Percentiles rank a stretch among this genome's conserved stretches.
These are phyloP conservation scores for Ceratocystis albifundus DNA, from an alignment of 2,329 filamentous ascomycete genomes.

Conservation along the genomic window DNA sequence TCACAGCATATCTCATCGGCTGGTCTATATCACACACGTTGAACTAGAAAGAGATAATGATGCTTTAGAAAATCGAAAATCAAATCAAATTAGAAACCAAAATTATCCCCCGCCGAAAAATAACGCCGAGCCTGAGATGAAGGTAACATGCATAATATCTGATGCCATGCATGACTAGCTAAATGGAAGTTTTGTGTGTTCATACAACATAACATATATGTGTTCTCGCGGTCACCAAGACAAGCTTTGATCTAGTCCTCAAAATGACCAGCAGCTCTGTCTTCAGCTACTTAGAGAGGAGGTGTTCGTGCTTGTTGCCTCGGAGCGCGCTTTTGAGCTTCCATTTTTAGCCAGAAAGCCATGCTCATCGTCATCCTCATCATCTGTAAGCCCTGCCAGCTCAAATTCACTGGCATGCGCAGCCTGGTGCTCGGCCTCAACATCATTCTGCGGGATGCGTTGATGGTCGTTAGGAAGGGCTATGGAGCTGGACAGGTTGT, in stretches of 20 bases:
- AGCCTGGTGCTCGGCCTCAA: conserved; percentile 45
- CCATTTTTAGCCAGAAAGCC: not conserved
- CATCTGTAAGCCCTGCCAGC: conserved; percentile 77
- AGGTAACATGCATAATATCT: not conserved
- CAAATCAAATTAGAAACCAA: not conserved
- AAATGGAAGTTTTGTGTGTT: not conserved
- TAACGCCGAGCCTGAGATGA: not conserved
- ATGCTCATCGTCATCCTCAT: conserved; percentile 46
- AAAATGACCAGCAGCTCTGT: not conserved
- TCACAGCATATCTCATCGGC: no score
- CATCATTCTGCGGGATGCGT: conserved; percentile 25
- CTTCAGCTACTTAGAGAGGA: not conserved
- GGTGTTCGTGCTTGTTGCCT: not conserved
- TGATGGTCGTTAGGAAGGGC: not conserved
- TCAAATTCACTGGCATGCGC: conserved; percentile 88
- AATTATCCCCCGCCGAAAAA: not conserved
- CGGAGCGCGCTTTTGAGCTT: not conserved
- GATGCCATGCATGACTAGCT: not conserved
- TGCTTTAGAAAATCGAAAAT: not conserved
- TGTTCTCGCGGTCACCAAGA: not conserved
- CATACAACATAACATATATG: not conserved
- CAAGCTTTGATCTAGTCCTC: not conserved
- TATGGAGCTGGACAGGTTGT: conserved; percentile 41
- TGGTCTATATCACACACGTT: not conserved
- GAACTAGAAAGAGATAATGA: not conserved